phyloP scores from a whole-genome alignment of 257 asterid genomes.

The Gynochthodes officinalis region DNA sequence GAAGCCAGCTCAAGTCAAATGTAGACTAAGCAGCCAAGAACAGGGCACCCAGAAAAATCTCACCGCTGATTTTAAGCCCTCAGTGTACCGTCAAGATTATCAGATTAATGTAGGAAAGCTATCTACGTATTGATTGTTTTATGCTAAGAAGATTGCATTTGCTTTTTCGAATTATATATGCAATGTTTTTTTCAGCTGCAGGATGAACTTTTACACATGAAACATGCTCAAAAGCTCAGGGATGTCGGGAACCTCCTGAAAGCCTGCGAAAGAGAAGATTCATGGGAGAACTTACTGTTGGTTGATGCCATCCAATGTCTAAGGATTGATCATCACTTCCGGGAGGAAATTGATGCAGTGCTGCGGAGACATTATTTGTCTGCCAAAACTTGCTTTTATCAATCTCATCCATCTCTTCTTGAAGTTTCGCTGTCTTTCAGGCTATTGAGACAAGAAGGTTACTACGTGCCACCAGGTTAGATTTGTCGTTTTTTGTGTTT shows the following conservation, averaged over 20 bases:
- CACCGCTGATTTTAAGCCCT: neutral
- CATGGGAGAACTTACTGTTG: constrained; percentile 11
- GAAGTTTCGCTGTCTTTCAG: constrained; percentile 42
- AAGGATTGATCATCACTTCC: constrained; percentile 32
- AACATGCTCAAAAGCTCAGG: constrained; percentile 11
- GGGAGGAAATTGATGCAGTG: constrained; percentile 27
- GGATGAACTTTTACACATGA: constrained; percentile 19
- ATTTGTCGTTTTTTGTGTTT: neutral
- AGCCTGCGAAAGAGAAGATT: constrained; percentile 15
- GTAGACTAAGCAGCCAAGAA: neutral
- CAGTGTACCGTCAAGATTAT: neutral
- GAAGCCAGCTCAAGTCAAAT: neutral
- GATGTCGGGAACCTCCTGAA: constrained; percentile 17
- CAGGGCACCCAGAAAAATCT: neutral
- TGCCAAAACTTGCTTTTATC: neutral
- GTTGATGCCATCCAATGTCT: constrained; percentile 42
- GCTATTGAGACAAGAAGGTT: constrained; percentile 43
- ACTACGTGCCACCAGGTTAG: constrained; percentile 33
- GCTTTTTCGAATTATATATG: too few species aligned
- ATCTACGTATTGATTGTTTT: too few species aligned
- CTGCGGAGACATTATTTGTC: constrained; percentile 12
- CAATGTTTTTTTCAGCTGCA: constrained; percentile 11
- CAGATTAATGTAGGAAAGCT: neutral
- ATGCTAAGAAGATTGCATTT: too few species aligned
- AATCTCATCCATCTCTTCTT: constrained; percentile 10